These are phyloP conservation scores for Sclerotinia sclerotiorum DNA, from an alignment of 2,329 filamentous ascomycete species.

Conservation along the genomic window DNA sequence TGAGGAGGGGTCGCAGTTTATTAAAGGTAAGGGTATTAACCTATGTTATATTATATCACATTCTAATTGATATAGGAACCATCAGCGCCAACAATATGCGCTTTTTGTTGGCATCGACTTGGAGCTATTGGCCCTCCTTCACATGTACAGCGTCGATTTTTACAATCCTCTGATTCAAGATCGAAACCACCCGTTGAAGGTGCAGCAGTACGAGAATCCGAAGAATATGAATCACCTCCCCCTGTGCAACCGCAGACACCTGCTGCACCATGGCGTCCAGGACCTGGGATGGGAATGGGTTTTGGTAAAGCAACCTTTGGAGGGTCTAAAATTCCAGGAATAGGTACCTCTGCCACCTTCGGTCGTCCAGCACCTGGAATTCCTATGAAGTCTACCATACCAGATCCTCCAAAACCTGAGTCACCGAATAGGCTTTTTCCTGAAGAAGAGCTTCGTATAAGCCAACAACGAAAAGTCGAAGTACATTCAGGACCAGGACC, in stretches of 20 bases:
- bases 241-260: constrained; percentile 1
- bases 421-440: not conserved
- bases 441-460: not conserved
- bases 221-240: constrained; percentile 20
- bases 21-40: constrained; percentile 30
- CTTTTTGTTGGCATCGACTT: constrained; percentile 40
- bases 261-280: constrained; percentile 29
- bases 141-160: constrained; percentile 39
- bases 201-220: constrained; percentile 26
- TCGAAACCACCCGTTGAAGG: constrained; percentile 33
- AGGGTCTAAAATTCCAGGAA: constrained; percentile 10
- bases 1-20: constrained; percentile 38
- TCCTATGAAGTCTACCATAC: constrained; percentile 19
- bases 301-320: constrained; percentile 1
- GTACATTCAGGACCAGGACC: constrained; percentile 34
- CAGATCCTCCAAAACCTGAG: constrained; percentile 12
- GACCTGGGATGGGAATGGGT: constrained; percentile 12
- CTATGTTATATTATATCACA: not conserved
- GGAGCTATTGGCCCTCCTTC: constrained; percentile 36
- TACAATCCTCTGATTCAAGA: constrained; percentile 38
- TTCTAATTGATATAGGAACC: constrained; percentile 32
- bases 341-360: not conserved
- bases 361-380: constrained; percentile 15
- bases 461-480: constrained; percentile 23
- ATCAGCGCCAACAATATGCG: constrained; percentile 37